Conservation (phyloP, 176 grass and related monocot species). For the Oryza nivara region DNA sequence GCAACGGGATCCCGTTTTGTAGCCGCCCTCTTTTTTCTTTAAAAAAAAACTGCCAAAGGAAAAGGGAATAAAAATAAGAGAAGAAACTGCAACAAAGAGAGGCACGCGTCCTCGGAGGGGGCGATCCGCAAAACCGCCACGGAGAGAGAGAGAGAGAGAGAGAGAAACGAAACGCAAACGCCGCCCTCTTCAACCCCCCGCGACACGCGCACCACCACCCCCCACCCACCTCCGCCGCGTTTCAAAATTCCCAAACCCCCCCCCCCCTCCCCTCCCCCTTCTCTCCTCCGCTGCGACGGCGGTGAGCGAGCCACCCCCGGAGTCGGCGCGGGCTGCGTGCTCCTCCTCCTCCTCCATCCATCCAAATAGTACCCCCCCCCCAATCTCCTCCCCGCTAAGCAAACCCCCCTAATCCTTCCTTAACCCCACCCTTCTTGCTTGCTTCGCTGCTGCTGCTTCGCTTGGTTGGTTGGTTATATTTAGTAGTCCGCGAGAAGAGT, state of each 20-base stretch:
- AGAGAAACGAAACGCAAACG: too few relatives aligned
- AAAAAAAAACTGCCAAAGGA: too few relatives aligned
- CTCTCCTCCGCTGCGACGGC: conserved; percentile 13
- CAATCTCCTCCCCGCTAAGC: conserved; percentile 44
- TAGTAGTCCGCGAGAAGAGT: background rate
- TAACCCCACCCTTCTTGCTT: background rate
- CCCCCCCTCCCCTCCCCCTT: background rate
- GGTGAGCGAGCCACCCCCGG: background rate
- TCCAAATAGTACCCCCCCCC: background rate
- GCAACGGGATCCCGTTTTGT: too few relatives aligned
- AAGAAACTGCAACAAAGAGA: background rate
- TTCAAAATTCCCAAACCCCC: conserved; percentile 39
- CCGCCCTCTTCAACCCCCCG: conserved; percentile 1
- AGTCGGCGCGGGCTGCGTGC: conserved; percentile 8
- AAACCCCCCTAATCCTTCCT: conserved; percentile 25
- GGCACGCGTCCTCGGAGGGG: background rate
- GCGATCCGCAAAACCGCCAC: background rate
- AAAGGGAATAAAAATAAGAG: background rate
- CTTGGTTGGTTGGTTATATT: background rate
- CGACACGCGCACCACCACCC: conserved; percentile 1
- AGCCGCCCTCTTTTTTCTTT: too few relatives aligned
- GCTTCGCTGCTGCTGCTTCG: background rate
- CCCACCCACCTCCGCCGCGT: background rate
- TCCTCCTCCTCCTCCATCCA: background rate
- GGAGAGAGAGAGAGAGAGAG: background rate